Base-by-base conservation (phyloP, 2,329 filamentous ascomycete genomes). In the Tetracladium maxilliforme region DNA sequence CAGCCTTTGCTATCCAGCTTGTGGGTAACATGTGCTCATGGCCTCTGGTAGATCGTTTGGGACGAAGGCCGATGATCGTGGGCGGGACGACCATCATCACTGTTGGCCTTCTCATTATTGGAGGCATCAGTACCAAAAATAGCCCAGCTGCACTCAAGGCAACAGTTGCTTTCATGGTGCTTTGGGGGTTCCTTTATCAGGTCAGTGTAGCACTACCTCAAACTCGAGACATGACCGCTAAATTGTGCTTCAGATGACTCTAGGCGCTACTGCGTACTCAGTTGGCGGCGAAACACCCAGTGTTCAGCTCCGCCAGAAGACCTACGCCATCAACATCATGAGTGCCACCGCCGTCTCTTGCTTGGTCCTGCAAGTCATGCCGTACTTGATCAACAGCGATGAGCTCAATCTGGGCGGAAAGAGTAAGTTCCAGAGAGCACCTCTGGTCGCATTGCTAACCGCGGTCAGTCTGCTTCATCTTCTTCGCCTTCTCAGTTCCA, bases 251-350 rank as follows among this genome's bases (percentile, higher is more conserved):
- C 41, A 47, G 26, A 37, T 37, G 6, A 44, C 43, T 3, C 27
- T 47, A 3, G 44, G 42, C 3, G 38, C 44, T 6, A 35, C 41
- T 4, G 43, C 41, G 4, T 48, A 42, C 30, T 40, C 38, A 8
- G 34, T 48, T 8, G 38, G 41, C 13, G 42, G 43, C 11, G 43
- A 47, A 30, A 43, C 42, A 6, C 30, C 45, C 3, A 43, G 36
- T 26, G 38, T 21, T 16, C 34, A 37, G 29, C 37, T 47, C 14
- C 35, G 43, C 5, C 43, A 45, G 31, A 47, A 45, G 30, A 47
- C 43, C 1, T 46, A 47, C 32, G 42, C 36, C 8, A 43, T 47
- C 37, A 48, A 46, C 33, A 42, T 47, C 18, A 42, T 48, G 39
- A 30, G 26, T 7, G 32, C 39, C 4, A 48, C 43, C 6, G 39